Evolutionary conservation across 2,329 filamentous ascomycete genomes (phyloP).

Genomic region (Chaetothyriales sp.): DNA sequence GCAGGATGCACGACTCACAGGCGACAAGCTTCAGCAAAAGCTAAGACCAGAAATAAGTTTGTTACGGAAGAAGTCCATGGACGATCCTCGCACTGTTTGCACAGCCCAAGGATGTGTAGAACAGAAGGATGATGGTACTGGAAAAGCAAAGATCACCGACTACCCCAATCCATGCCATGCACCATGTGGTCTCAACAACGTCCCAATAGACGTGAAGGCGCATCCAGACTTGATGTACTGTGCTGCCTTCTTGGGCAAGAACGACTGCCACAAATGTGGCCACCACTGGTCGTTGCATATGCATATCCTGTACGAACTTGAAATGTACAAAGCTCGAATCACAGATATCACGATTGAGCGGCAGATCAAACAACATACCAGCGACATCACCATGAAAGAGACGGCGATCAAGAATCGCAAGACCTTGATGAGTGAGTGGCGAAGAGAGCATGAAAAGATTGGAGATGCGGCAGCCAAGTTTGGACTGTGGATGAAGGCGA

Average conservation of each 20-base stretch:
- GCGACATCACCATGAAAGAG: constrained; percentile 16
- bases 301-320: constrained; percentile 23
- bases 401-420: constrained; percentile 17
- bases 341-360: constrained; percentile 17
- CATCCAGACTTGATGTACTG: constrained; percentile 19
- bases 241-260: constrained; percentile 15
- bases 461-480: constrained; percentile 26
- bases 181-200: constrained; percentile 19
- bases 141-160: constrained; percentile 8
- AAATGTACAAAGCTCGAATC: constrained; percentile 14
- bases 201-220: constrained; percentile 18
- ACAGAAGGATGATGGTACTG: constrained; percentile 17
- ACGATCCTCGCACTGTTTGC: constrained; percentile 23
- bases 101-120: constrained; percentile 19
- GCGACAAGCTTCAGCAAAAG: constrained; percentile 19
- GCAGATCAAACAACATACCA: constrained; percentile 16
- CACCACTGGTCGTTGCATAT: constrained; percentile 26
- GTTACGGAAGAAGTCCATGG: constrained; percentile 11
- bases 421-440: constrained; percentile 18
- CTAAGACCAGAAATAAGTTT: constrained; percentile 7
- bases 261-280: constrained; percentile 18
- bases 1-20: constrained; percentile 14
- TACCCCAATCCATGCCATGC: constrained; percentile 23
- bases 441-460: constrained; percentile 22
- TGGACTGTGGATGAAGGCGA: constrained; percentile 25